Conservation (phyloP, 2,329 filamentous ascomycete genomes). For the Fusarium sp. region DNA sequence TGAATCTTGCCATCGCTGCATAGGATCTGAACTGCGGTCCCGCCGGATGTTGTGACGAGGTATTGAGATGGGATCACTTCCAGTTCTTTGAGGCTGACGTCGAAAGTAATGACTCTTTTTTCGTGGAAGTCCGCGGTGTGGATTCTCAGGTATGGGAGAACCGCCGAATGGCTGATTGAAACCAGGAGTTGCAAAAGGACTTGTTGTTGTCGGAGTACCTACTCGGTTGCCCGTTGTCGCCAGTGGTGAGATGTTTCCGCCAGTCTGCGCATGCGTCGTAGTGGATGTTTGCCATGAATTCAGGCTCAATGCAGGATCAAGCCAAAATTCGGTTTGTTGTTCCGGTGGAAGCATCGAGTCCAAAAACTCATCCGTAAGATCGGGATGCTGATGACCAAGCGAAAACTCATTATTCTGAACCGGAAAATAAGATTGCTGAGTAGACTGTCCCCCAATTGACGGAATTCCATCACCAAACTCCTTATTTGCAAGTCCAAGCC, state of each 20-base stretch:
- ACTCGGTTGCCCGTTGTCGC: not conserved
- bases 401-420: not conserved
- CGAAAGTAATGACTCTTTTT: slow-evolving; percentile 27
- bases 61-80: slow-evolving; percentile 24
- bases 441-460: not conserved
- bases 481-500: slow-evolving; percentile 14
- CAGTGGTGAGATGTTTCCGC: not conserved
- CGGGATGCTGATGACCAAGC: not conserved
- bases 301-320: not conserved
- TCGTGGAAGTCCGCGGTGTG: slow-evolving; percentile 20
- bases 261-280: not conserved
- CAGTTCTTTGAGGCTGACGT: not conserved
- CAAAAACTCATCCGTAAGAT: not conserved
- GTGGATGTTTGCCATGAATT: not conserved
- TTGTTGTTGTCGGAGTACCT: not conserved
- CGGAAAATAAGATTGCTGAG: not conserved
- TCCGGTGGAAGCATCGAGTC: not conserved
- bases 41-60: not conserved
- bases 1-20: slow-evolving; percentile 45
- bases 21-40: slow-evolving; percentile 24
- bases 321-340: not conserved
- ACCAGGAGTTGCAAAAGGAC: not conserved
- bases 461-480: not conserved
- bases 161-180: not conserved
- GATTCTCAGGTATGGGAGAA: not conserved